A percentile compares a stretch with the other conserved stretches of the same genome.
Evolutionary conservation across 139 green algal species (phyloP).

Genomic region (Spirogloea muscicola): DNA sequence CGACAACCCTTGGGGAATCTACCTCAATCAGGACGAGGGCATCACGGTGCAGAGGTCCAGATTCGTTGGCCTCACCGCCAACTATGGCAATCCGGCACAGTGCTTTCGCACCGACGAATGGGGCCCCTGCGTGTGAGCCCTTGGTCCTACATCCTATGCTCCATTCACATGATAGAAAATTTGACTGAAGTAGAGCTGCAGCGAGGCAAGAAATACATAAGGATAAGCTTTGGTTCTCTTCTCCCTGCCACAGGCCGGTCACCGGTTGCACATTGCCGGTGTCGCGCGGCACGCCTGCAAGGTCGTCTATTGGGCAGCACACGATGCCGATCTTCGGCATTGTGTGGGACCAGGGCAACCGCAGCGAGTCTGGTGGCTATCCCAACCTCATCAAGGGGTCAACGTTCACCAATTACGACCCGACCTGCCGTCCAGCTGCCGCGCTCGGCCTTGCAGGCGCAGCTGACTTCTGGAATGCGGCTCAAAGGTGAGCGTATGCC

Average conservation of each 20-base stretch:
- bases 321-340: constrained; percentile 11
- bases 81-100: constrained; percentile 13
- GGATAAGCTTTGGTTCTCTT: too few relatives aligned
- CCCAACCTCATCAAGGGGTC: not conserved
- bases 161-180: too few relatives aligned
- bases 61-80: constrained; percentile 12
- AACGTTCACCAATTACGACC: constrained; percentile 8
- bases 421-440: not conserved
- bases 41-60: not conserved
- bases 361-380: not conserved
- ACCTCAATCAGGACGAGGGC: not conserved
- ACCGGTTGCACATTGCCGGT: too few relatives aligned
- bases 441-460: not conserved
- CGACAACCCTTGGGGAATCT: not conserved
- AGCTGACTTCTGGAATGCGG: constrained; percentile 3
- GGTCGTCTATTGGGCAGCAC: too few relatives aligned
- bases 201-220: too few relatives aligned
- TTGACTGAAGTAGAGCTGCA: too few relatives aligned
- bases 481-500: not conserved
- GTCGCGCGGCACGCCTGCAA: too few relatives aligned
- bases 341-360: constrained; percentile 17
- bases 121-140: too few relatives aligned
- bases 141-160: too few relatives aligned
- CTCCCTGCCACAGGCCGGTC: too few relatives aligned
- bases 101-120: not conserved